Base-by-base conservation (phyloP, 2,329 filamentous ascomycete genomes). In the Plenodomus lindquistii region DNA sequence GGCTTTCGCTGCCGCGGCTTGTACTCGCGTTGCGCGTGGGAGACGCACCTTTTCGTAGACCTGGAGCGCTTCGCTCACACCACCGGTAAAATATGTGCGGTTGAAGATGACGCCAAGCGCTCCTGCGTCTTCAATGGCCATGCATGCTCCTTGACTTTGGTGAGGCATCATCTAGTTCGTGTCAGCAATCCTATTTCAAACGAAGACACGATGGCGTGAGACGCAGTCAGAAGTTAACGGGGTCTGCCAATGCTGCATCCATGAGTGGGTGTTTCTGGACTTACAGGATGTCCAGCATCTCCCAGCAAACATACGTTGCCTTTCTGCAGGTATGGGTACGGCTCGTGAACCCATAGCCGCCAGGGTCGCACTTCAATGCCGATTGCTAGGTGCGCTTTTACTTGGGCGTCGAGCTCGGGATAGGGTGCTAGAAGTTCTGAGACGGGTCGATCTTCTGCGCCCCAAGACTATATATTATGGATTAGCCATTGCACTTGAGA, bases 131-230 rank as follows among this genome's bases (percentile, higher is more conserved):
- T 87, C 85, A 37, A 87, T 85, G 0, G 85, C 84, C 83, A 85
- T 85, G 57, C 84, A 86, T 0, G 85, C 85, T 3, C 85, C 85
- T 66, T 89, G 85, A 47, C 81, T 85, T 63, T 88, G 85, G 60
- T 88, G 79, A 1, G 85, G 84, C 80, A 87, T 83, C 82, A 86
- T 86, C 69, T 66, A 29, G 9, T n/a, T 22, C 43, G 24, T 15
- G 17, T 45, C 3, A 17, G 27, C 11, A 31, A 13, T 6, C 5
- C 10, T 24, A n/a, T n/a, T n/a, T n/a, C n/a, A n/a, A n/a, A n/a
- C n/a, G n/a, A n/a, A n/a, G n/a, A n/a, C n/a, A n/a, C n/a, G n/a
- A n/a, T n/a, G n/a, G n/a, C n/a, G n/a, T n/a, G n/a, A n/a, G n/a
- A n/a, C n/a, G n/a, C n/a, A n/a, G n/a, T n/a, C n/a, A n/a, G n/a